These are phyloP conservation scores for Volvox carteri DNA, from an alignment of 163 green algal species.

Conservation along the genomic window DNA sequence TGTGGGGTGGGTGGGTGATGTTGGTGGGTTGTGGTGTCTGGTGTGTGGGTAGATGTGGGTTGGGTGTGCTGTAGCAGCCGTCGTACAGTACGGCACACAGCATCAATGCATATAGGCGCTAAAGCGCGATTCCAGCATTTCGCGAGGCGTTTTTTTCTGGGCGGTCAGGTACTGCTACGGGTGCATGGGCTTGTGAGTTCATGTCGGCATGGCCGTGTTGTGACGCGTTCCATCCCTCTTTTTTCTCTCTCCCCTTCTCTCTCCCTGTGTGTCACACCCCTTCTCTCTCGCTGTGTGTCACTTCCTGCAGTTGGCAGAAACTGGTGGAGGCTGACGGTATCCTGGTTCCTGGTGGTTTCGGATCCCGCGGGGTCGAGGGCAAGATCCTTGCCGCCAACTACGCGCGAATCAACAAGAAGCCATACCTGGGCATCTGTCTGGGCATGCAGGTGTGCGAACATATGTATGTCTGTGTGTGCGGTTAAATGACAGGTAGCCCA, in stretches of 20 bases:
- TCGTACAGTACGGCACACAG: too few species aligned
- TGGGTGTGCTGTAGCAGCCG: not conserved
- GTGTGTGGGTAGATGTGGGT: not conserved
- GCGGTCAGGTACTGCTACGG: not conserved
- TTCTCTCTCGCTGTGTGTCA: not conserved
- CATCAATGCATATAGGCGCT: too few species aligned
- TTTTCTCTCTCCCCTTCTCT: not conserved
- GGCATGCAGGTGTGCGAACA: slow-evolving; percentile 92
- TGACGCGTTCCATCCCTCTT: not conserved
- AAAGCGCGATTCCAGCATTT: too few species aligned
- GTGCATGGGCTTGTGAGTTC: too few species aligned
- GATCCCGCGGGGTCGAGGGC: slow-evolving; percentile 93
- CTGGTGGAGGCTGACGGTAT: slow-evolving; percentile 89
- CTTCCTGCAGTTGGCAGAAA: slow-evolving; percentile 78
- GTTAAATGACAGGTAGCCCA: too few species aligned
- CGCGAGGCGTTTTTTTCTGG: not conserved
- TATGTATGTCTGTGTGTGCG: not conserved
- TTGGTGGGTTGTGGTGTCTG: too few species aligned
- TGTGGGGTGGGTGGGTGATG: not conserved
- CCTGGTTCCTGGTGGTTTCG: slow-evolving; percentile 98
- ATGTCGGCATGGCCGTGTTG: not conserved
- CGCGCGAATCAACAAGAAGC: slow-evolving; percentile 85
- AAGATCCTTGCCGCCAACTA: slow-evolving; percentile 96
- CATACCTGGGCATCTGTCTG: slow-evolving; percentile 99
- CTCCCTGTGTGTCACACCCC: not conserved